Evolutionary conservation across 2,329 filamentous ascomycete genomes (phyloP).

Genomic region (Aspergillus intermedius): DNA sequence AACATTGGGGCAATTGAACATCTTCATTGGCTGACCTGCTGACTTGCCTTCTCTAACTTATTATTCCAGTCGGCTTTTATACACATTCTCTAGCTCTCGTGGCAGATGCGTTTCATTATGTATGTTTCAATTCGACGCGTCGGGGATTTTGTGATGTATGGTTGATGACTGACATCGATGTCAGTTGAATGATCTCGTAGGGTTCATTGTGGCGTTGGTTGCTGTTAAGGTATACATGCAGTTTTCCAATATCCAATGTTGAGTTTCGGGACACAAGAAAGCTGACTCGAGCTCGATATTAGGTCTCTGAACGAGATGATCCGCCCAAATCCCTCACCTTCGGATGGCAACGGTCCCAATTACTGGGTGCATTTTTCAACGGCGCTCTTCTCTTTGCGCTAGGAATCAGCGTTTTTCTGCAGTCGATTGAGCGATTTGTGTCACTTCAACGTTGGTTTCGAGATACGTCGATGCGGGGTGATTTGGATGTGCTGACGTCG

Average conservation of each 20-base stretch:
- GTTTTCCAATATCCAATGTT: background rate
- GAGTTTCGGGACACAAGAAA: background rate
- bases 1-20: background rate
- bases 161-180: conserved; percentile 5
- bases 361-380: conserved; percentile 75
- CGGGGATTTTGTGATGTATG: background rate
- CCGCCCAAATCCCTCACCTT: conserved; percentile 59
- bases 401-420: conserved; percentile 65
- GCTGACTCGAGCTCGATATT: background rate
- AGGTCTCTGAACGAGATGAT: conserved; percentile 53
- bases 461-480: background rate
- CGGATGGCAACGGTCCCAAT: conserved; percentile 68
- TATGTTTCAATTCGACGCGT: conserved; percentile 30
- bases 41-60: conserved; percentile 1
- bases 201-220: conserved; percentile 60
- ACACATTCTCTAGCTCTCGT: conserved; percentile 66
- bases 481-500: background rate
- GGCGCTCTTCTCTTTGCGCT: conserved; percentile 67
- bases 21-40: no score
- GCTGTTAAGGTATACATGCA: conserved; percentile 52
- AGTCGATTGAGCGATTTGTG: conserved; percentile 60
- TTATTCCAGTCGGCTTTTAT: conserved; percentile 54
- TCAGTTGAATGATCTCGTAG: conserved; percentile 64
- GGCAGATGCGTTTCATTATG: conserved; percentile 74
- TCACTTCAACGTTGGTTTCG: conserved; percentile 20